Evolutionary conservation across 1,284 basidiomycete species (phyloP).

Genomic region (Rhodotorula mucilaginosa): DNA sequence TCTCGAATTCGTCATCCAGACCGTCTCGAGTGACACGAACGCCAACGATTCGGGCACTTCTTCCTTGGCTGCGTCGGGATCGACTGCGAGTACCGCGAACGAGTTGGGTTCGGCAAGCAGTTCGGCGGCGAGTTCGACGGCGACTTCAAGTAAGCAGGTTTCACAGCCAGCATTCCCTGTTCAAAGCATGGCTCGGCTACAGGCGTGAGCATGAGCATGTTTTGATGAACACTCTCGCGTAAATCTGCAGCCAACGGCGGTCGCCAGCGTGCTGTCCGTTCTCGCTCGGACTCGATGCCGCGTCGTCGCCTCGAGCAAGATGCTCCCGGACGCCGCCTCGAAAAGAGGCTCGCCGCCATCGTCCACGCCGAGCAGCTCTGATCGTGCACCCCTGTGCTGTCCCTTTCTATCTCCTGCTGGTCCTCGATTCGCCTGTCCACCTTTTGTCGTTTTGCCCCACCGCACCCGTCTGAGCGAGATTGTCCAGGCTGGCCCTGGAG

Average conservation of each 20-base stretch:
- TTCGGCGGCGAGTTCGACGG: neutral
- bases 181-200: too few relatives aligned
- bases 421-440: neutral
- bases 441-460: neutral
- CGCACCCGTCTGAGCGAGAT: too few relatives aligned
- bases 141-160: neutral
- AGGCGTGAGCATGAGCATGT: too few relatives aligned
- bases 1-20: neutral
- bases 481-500: too few relatives aligned
- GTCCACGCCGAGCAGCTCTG: neutral
- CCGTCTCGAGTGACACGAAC: slow-evolving; percentile 3
- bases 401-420: neutral
- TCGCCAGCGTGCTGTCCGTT: too few relatives aligned
- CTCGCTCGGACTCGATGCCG: too few relatives aligned
- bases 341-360: neutral
- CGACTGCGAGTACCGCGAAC: neutral
- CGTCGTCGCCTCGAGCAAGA: neutral
- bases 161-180: too few relatives aligned
- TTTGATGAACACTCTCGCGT: too few relatives aligned
- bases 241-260: too few relatives aligned
- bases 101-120: neutral
- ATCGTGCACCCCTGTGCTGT: neutral
- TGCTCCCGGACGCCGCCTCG: neutral
- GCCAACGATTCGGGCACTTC: neutral
- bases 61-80: neutral